Base-by-base conservation (phyloP, 345 rosid species). In the Cardamine occulta region DNA sequence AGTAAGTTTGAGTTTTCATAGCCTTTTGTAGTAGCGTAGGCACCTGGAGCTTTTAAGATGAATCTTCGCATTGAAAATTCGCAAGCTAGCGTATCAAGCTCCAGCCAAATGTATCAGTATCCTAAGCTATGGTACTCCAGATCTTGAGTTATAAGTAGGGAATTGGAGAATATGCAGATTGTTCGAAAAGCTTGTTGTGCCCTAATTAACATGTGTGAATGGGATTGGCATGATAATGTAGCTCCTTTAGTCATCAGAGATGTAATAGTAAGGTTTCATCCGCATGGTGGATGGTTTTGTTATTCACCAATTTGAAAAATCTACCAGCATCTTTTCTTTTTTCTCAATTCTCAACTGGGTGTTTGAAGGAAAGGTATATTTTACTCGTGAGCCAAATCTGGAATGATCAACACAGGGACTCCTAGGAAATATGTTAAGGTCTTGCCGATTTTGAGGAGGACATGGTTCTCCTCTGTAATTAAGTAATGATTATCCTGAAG, bases 261-360 rank as follows among this genome's bases (percentile, higher is more conserved):
- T 12, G 31, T 42, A 11, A 15, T 12, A 64, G 60, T 23, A 15
- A 34, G 26, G 35, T 39, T 64, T 7, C 54, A 21, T 13, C 5
- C 15, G 32, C 39, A 28, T 39, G 42, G 47, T 53, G 19, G 63
- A 44, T 19, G 54, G 44, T 52, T 73, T 71, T 61, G 49, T 7
- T 72, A 11, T 51, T 17, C 21, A 52, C 29, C 28, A 23, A 32
- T 5, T 10, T 48, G 26, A n/a, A 60, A 59, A 19, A 40, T 24
- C 21, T 37, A 12, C 53, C 5, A 39, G 63, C 32, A 52, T 73
- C 63, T 52, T 6, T 73, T 44, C 54, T 5, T 51, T 7, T 15
- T 37, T 17, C 13, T 18, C 24, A 34, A 10, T 18, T 34, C 40
- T 47, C 66, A 32, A 21, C 5, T 17, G 42, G 13, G 73, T 29